phyloP scores from a whole-genome alignment of 768 basidiomycete genomes.

The Tulasnella sp. region DNA sequence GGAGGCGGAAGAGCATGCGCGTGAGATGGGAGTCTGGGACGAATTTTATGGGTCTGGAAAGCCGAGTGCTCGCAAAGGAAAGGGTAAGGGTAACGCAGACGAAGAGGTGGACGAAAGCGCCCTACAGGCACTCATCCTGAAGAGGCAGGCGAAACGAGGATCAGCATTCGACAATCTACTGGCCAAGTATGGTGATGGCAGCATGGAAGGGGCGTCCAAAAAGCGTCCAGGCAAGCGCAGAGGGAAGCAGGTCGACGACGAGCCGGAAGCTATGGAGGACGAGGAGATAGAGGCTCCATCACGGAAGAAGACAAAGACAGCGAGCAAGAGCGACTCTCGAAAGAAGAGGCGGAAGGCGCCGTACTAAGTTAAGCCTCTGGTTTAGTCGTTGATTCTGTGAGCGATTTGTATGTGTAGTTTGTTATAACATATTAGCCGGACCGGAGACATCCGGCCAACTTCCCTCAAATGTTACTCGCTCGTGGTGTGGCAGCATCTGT shows the following conservation, averaged over 20 bases:
- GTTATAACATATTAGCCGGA: neutral
- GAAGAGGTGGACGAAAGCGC: conserved; percentile 7
- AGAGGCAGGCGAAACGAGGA: conserved; percentile 11
- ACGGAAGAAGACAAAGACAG: conserved; percentile 6
- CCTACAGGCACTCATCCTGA: conserved; percentile 16
- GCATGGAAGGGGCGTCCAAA: neutral
- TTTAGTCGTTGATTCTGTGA: neutral
- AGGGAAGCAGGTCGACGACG: neutral
- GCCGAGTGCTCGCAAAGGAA: conserved; percentile 45
- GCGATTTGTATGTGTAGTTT: neutral
- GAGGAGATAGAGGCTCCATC: neutral
- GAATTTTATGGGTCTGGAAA: conserved; percentile 80
- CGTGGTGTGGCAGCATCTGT: too few species aligned
- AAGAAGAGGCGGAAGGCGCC: neutral
- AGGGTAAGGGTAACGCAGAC: conserved; percentile 38
- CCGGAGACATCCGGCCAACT: neutral
- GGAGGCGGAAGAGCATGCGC: conserved; percentile 73
- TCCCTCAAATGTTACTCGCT: too few species aligned
- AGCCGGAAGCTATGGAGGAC: conserved; percentile 4
- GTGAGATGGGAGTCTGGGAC: conserved; percentile 87
- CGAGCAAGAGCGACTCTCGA: neutral
- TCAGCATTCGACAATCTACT: conserved; percentile 12
- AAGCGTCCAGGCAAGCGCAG: conserved; percentile 2
- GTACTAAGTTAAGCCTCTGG: neutral
- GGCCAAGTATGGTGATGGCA: conserved; percentile 16